Evolutionary conservation across 495 filamentous ascomycete genomes (phyloP), one percentile per base, ranked within the genome.

Genomic region (Aspergillus funiculosus): DNA sequence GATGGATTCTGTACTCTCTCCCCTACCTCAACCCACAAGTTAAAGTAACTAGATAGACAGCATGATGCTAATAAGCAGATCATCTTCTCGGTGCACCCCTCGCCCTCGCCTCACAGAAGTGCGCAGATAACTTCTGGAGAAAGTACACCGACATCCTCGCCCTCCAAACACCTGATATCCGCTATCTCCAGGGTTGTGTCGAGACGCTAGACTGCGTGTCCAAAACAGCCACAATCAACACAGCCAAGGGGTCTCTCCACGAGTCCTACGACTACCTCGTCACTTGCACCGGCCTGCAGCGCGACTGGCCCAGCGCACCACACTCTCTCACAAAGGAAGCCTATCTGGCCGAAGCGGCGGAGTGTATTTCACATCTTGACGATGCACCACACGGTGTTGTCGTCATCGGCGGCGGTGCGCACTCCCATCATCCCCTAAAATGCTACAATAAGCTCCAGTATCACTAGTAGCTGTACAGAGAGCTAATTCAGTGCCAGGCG

Each of bases 21-120:
- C 5, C 11, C 31, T 14, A 6, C 10, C 7, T 14, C 5, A 4
- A 19, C 6, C n/a, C 1, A 17, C 40, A 54, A 15, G n/a, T n/a
- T n/a, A n/a, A n/a, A n/a, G n/a, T n/a, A n/a, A n/a, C n/a, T n/a
- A n/a, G n/a, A n/a, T n/a, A n/a, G n/a, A n/a, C n/a, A n/a, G n/a
- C n/a, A n/a, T n/a, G n/a, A 57, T 27, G 30, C 39, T 13, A 17
- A 25, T 20, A 15, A 28, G 1, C 20, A 69, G 70, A 62, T 56
- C 83, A 87, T 53, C 52, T 80, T 15, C 83, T 87, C 52, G 83
- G 82, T 20, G 60, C 64, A 1, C 83, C 82, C 6, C 72, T 85
- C 8, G 79, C 80, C 1, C 68, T 84, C 6, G 74, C 79, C 2
- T 75, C 74, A 5, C 66, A 69, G 22, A 59, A 68, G 29, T 79